Evolutionary conservation across 2,329 filamentous ascomycete species (phyloP).

Genomic region (Escovopsis sp.): DNA sequence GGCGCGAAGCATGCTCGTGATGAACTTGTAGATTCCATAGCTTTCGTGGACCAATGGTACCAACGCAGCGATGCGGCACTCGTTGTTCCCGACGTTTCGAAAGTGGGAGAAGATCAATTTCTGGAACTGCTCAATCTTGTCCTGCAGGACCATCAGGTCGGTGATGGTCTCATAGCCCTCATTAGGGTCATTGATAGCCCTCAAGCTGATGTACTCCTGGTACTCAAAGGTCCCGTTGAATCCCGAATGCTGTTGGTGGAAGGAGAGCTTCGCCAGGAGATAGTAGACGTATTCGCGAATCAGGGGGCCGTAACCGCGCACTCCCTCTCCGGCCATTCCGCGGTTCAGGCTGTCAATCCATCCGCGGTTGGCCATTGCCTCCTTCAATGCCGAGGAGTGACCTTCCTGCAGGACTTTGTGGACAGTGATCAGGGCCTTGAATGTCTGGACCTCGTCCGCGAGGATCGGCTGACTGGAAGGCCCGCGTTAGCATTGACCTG

Average conservation of each 20-base stretch:
- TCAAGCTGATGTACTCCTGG: slow-evolving; percentile 95
- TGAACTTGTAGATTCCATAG: slow-evolving; percentile 99
- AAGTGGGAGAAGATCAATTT: slow-evolving; percentile 98
- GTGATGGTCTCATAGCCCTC: slow-evolving; percentile 95
- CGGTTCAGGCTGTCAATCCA: slow-evolving; percentile 91
- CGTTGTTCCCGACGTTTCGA: slow-evolving; percentile 79
- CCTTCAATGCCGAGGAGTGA: slow-evolving; percentile 72
- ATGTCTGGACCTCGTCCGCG: slow-evolving; percentile 95
- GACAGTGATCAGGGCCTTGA: slow-evolving; percentile 93
- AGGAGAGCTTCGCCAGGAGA: slow-evolving; percentile 84
- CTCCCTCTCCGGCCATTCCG: slow-evolving; percentile 67
- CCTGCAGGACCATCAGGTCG: slow-evolving; percentile 90
- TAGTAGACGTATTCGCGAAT: slow-evolving; percentile 97
- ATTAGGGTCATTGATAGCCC: slow-evolving; percentile 96
- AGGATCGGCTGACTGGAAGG: slow-evolving; percentile 77
- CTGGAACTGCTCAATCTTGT: slow-evolving; percentile 97
- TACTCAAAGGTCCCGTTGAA: slow-evolving; percentile 99
- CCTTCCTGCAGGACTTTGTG: slow-evolving; percentile 97
- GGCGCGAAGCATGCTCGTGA: slow-evolving; percentile 95
- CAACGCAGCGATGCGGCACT: slow-evolving; percentile 87
- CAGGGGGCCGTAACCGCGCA: slow-evolving; percentile 79
- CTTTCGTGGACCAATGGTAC: slow-evolving; percentile 93
- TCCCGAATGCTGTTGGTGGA: slow-evolving; percentile 91
- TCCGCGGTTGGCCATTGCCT: slow-evolving; percentile 73
- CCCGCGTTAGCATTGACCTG: not conserved